Base-by-base conservation (phyloP, 495 filamentous ascomycete genomes). In the Xylaria longipes region DNA sequence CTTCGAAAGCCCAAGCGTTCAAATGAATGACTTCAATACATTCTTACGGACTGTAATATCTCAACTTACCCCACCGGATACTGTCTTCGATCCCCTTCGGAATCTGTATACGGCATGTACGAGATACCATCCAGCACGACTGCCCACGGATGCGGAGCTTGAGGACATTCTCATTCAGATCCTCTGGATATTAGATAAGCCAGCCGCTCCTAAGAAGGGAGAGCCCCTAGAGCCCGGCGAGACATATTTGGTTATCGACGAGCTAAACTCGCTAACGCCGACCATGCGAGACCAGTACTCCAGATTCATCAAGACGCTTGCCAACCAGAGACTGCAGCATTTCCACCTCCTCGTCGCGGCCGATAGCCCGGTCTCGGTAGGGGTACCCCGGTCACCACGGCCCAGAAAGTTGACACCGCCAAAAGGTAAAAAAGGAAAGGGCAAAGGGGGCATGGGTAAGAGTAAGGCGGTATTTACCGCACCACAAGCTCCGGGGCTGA, bases 21-120 rank as follows among this genome's bases (percentile, higher is more conserved):
- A n/a, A 12, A 1, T 52, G 5, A 1, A 52, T 31, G 29, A 48
- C n/a, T 33, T 65, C 25, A 46, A 50, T n/a, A 46, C 22, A 0
- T 65, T 65, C 43, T 27, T 65, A 48, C 41, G 62, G 2, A 65
- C 62, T n/a, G 43, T 65, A 8, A 65, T 65, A 12, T 65, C 63
- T 11, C 63, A 65, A 52, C 45, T 65, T 4, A 35, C 43, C 27
- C 63, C 45, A 5, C 63, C 63, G 12, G 9, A 35, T 20, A 20
- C 27, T 6, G 63, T 65, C 20, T 52, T 37, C 20, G 25, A 12
- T 0, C 25, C 63, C 25, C 63, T 65, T 6, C 45, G 43, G 15
- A 17, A 9, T 2, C 5, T 65, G 8, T 65, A 65, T 27, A 39
- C 17, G 11, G 20, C 4, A 5, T 65, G 63, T 17, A 65, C 63